Evolutionary conservation across 2,329 filamentous ascomycete genomes (phyloP).

Genomic region (Paraphaeosphaeria minitans): DNA sequence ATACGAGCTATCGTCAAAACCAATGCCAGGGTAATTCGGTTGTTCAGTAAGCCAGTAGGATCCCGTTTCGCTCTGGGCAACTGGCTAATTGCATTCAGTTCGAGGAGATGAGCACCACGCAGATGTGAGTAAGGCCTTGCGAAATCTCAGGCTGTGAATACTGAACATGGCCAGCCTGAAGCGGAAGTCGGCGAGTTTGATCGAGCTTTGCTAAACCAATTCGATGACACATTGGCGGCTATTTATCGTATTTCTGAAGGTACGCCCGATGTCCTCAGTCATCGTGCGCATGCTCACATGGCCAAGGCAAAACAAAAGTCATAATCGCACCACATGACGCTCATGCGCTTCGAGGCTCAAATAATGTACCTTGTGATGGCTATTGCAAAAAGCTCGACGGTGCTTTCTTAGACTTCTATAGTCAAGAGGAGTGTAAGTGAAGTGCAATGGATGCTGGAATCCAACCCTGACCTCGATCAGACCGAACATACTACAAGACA

Average conservation of each 20-base stretch:
- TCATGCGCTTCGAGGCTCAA: constrained; percentile 37
- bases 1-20: constrained; percentile 38
- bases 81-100: constrained; percentile 26
- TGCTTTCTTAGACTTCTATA: constrained; percentile 45
- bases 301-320: constrained; percentile 40
- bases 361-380: constrained; percentile 41
- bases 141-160: background rate
- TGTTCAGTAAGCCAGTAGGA: constrained; percentile 34
- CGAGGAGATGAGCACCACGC: constrained; percentile 33
- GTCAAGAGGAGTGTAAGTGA: constrained; percentile 31
- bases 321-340: constrained; percentile 45
- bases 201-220: constrained; percentile 38
- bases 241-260: constrained; percentile 43
- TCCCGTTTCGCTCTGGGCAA: background rate
- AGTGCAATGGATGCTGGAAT: background rate
- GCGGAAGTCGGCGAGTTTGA: constrained; percentile 38
- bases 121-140: constrained; percentile 28
- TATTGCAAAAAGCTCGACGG: constrained; percentile 40
- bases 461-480: constrained; percentile 13
- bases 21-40: constrained; percentile 38
- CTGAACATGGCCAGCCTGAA: constrained; percentile 31
- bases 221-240: constrained; percentile 43
- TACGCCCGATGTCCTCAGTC: constrained; percentile 6
- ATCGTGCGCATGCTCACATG: constrained; percentile 3
- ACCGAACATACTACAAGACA: constrained; percentile 36